Base-by-base conservation (phyloP, 148 eudicot genomes). In the Rhododendron simsii region DNA sequence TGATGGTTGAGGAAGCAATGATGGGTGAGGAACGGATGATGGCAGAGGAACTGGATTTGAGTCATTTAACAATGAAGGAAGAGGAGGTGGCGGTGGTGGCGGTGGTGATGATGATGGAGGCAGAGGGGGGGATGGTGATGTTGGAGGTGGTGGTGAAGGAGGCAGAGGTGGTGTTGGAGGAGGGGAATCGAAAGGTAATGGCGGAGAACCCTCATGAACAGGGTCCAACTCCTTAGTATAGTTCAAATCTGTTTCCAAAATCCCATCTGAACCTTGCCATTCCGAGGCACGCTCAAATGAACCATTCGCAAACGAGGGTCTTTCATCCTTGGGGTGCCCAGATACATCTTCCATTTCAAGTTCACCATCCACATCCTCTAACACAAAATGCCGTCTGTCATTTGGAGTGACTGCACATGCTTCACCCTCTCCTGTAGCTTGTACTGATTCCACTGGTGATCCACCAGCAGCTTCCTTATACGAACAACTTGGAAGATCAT, bases 271-370 rank as follows among this genome's bases (percentile, higher is more conserved):
- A 78, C 80, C 83, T 78, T 75, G 85, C 79, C 89, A 88, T 37
- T 80, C 85, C 3, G 83, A 55, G 75, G 81, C 90, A 55, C 80
- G 80, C 83, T 84, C 91, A 79, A 82, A 67, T 18, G 87, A 83
- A 79, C 63, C 89, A 85, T 57, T 85, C 26, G 84, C 73, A 77
- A 85, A 87, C 78, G 69, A 41, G 53, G 85, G 76, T 84, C 86
- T 77, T 86, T 90, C 98, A 87, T 93, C 98, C 89, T 92, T 96
- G 51, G 61, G 90, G 86, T 90, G 90, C 82, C 89, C 96, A 59
- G 93, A 93, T 45, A 91, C 95, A 91, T 95, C 96, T 91, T 95
- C 99, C 99, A 96, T 96, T 87, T 96, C 99, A 84, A 96, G 98
- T 89, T 95, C 99, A 89, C 94, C 98, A 89, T 95, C 99, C 87